Percentiles rank a stretch among this genome's conserved stretches.
Conservation (phyloP, 163 green algal species). For the Scenedesmus sp. region DNA sequence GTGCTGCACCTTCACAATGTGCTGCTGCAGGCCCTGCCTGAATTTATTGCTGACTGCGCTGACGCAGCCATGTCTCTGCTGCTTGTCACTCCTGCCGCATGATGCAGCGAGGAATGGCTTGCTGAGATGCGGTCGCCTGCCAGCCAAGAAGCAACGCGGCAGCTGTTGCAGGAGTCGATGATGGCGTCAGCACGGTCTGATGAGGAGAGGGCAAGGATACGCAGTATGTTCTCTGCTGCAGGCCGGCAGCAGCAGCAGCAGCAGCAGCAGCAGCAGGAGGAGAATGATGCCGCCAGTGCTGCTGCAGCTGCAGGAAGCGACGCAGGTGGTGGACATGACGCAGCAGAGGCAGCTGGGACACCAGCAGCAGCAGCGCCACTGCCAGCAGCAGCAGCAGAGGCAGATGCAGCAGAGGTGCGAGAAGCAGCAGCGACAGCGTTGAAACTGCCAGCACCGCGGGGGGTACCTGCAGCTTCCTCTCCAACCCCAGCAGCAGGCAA, state of each 20-base stretch:
- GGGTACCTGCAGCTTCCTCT: background rate
- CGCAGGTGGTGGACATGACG: background rate
- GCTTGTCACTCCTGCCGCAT: no score
- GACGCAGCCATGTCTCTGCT: no score
- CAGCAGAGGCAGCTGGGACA: background rate
- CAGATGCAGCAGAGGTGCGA: background rate
- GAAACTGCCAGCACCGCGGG: no score
- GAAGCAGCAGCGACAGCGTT: no score
- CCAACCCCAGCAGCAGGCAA: background rate
- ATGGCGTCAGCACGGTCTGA: no score
- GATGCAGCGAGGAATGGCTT: no score
- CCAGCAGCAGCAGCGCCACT: background rate
- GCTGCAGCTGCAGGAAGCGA: background rate
- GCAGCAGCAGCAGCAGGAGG: background rate
- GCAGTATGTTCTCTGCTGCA: background rate
- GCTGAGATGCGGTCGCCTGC: no score
- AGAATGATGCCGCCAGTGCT: background rate
- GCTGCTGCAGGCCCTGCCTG: no score
- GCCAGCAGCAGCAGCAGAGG: conserved; percentile 27
- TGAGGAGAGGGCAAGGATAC: background rate
- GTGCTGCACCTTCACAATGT: no score
- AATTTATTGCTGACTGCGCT: no score
- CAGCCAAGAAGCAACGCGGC: no score
- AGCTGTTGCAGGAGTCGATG: no score
- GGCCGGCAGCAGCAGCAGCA: background rate